phyloP scores from a whole-genome alignment of 2,329 filamentous ascomycete genomes.

The Talaromyces rugulosus region DNA sequence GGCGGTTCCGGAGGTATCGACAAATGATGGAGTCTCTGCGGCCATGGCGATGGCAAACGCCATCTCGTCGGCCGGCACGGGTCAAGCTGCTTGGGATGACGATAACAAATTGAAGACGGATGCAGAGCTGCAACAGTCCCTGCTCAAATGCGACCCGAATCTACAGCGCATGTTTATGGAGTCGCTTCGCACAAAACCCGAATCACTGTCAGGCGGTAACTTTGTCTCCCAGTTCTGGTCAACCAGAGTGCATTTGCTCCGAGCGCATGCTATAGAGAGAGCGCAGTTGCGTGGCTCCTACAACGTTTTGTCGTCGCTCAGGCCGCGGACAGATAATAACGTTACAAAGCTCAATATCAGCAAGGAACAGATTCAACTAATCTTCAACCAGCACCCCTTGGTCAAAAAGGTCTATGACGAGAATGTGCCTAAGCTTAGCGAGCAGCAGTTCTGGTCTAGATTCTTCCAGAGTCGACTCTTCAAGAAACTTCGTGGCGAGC shows the following conservation, averaged over 20 bases:
- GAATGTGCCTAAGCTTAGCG: constrained; percentile 75
- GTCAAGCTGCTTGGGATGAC: constrained; percentile 67
- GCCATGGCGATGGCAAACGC: constrained; percentile 76
- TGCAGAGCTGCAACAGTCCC: constrained; percentile 77
- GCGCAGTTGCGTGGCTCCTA: constrained; percentile 84
- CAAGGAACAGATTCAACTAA: constrained; percentile 86
- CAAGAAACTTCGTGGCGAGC: constrained; percentile 88
- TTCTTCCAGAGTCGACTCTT: constrained; percentile 90
- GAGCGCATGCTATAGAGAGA: constrained; percentile 84
- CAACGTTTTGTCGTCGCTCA: constrained; percentile 88
- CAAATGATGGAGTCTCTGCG: constrained; percentile 52
- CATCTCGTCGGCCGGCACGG: constrained; percentile 46
- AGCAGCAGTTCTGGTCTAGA: constrained; percentile 83
- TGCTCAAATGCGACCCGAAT: constrained; percentile 73
- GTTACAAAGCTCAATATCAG: constrained; percentile 77
- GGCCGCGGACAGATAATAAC: constrained; percentile 70
- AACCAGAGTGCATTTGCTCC: constrained; percentile 75
- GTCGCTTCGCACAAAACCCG: constrained; percentile 75
- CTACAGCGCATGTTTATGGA: constrained; percentile 85
- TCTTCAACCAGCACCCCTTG: constrained; percentile 88
- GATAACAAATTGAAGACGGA: constrained; percentile 74
- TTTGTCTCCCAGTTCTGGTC: constrained; percentile 96
- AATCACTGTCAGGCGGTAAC: constrained; percentile 71
- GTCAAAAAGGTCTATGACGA: constrained; percentile 90
- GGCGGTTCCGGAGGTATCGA: constrained; percentile 23